These are phyloP conservation scores for Cylindrodendrum hubeiense DNA, from an alignment of 2,329 filamentous ascomycete genomes.

Conservation along the genomic window DNA sequence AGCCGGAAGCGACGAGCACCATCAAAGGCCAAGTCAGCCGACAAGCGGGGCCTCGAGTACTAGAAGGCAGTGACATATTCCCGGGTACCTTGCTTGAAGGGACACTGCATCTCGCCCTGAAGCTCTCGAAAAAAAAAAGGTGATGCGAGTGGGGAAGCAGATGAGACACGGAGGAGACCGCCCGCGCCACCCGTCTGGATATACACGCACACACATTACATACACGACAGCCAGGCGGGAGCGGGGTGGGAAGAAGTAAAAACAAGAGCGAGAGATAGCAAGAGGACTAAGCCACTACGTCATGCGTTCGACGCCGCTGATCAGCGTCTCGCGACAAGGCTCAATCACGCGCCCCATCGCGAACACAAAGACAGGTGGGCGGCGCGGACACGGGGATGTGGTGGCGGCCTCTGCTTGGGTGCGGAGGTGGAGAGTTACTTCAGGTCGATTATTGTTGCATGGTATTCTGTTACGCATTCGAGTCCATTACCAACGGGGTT, in stretches of 20 bases:
- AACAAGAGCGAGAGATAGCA: neutral
- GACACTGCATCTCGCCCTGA: slow-evolving; percentile 21
- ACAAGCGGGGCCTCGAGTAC: slow-evolving; percentile 48
- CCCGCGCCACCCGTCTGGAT: slow-evolving; percentile 23
- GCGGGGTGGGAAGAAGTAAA: slow-evolving; percentile 24
- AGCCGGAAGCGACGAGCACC: slow-evolving; percentile 55
- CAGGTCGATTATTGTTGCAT: slow-evolving; percentile 6
- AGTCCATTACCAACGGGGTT: slow-evolving; percentile 18
- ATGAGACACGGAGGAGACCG: slow-evolving; percentile 39
- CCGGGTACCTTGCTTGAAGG: slow-evolving; percentile 41
- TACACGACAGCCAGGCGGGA: slow-evolving; percentile 26
- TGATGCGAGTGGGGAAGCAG: slow-evolving; percentile 25
- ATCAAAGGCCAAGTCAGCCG: slow-evolving; percentile 51
- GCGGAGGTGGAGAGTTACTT: neutral
- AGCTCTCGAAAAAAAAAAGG: slow-evolving; percentile 22
- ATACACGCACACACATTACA: slow-evolving; percentile 29
- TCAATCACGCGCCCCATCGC: slow-evolving; percentile 4
- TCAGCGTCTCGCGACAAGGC: slow-evolving; percentile 2
- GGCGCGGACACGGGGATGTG: slow-evolving; percentile 5
- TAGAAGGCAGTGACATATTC: slow-evolving; percentile 30
- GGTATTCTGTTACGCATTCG: slow-evolving; percentile 4
- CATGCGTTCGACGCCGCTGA: neutral
- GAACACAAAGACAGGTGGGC: slow-evolving; percentile 13
- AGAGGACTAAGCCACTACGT: slow-evolving; percentile 6
- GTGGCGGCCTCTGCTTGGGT: neutral